Conservation (phyloP, 2,329 filamentous ascomycete species). For the Apiospora pterosperma region DNA sequence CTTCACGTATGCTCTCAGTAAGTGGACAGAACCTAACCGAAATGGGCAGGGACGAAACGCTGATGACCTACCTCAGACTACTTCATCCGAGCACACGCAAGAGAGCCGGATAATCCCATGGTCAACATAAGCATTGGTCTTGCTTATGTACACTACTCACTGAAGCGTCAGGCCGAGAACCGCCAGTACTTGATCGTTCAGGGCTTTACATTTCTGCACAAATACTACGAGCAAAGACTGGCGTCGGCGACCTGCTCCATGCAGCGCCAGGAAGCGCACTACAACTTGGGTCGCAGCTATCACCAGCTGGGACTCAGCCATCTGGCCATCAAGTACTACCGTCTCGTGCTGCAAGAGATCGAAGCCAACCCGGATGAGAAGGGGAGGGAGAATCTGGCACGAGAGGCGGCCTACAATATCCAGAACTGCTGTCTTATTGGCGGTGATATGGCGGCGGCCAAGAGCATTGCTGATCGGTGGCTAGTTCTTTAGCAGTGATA, state of each 20-base stretch:
- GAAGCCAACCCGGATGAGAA: slow-evolving; percentile 12
- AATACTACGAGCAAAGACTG: slow-evolving; percentile 64
- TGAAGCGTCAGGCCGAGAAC: slow-evolving; percentile 89
- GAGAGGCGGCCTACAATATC: slow-evolving; percentile 73
- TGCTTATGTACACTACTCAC: slow-evolving; percentile 81
- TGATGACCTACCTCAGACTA: slow-evolving; percentile 54
- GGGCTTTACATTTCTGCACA: slow-evolving; percentile 75
- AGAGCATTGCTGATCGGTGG: slow-evolving; percentile 57
- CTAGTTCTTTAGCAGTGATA: slow-evolving; percentile 39
- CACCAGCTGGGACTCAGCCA: slow-evolving; percentile 71
- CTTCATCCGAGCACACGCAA: slow-evolving; percentile 72
- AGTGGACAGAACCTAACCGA: slow-evolving; percentile 11
- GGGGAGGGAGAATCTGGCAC: slow-evolving; percentile 55
- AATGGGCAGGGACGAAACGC: not conserved
- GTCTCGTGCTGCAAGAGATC: slow-evolving; percentile 39
- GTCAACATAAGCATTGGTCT: slow-evolving; percentile 79
- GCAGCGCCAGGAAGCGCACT: slow-evolving; percentile 72
- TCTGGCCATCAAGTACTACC: slow-evolving; percentile 71
- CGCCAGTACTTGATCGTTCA: slow-evolving; percentile 84
- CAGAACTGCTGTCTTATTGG: slow-evolving; percentile 63
- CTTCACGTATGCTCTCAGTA: slow-evolving; percentile 78
- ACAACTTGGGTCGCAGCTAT: slow-evolving; percentile 74
- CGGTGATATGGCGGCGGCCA: slow-evolving; percentile 60
- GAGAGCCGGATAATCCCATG: slow-evolving; percentile 73
- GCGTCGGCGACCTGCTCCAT: slow-evolving; percentile 25